Percentiles rank a stretch among this genome's conserved stretches.
Conservation (phyloP, 208 protist species). For the Acanthamoeba sp. region DNA sequence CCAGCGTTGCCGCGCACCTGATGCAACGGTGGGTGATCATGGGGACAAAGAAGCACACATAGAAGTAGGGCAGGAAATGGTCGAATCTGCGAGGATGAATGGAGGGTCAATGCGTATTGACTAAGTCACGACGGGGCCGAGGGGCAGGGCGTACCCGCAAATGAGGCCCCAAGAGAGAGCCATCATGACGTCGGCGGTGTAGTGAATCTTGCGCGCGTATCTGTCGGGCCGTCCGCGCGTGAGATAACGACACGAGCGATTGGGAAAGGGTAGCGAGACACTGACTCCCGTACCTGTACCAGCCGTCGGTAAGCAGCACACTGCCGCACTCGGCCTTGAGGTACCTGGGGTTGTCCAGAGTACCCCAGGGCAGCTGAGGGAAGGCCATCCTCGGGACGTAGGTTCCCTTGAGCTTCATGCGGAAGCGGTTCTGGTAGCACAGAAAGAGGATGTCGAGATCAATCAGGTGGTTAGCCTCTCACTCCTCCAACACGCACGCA, state of each 20-base stretch:
- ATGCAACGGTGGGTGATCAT: slow-evolving; percentile 94
- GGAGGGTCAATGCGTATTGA: not conserved
- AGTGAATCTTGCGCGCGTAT: slow-evolving; percentile 96
- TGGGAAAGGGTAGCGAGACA: not conserved
- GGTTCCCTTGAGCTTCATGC: slow-evolving; percentile 91
- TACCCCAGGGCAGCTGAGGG: slow-evolving; percentile 94
- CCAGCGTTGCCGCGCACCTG: slow-evolving; percentile 92
- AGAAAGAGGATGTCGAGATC: not conserved
- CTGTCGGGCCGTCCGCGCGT: not conserved
- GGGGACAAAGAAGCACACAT: slow-evolving; percentile 95
- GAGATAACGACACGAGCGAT: not conserved
- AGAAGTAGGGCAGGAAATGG: slow-evolving; percentile 96
- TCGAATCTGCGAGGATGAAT: slow-evolving; percentile 45
- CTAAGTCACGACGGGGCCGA: not conserved
- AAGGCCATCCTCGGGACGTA: slow-evolving; percentile 92
- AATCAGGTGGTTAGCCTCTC: not conserved
- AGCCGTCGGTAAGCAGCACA: slow-evolving; percentile 94
- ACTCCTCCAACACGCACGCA: not conserved
- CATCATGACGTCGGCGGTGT: slow-evolving; percentile 95
- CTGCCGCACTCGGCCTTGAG: slow-evolving; percentile 92
- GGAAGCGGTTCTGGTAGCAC: slow-evolving; percentile 86
- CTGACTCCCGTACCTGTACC: slow-evolving; percentile 86
- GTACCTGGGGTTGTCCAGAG: slow-evolving; percentile 93
- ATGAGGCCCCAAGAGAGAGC: slow-evolving; percentile 93
- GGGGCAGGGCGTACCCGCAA: slow-evolving; percentile 90